phyloP scores from a whole-genome alignment of 352 stramenopile genomes.

The Globisporangium spiculum region DNA sequence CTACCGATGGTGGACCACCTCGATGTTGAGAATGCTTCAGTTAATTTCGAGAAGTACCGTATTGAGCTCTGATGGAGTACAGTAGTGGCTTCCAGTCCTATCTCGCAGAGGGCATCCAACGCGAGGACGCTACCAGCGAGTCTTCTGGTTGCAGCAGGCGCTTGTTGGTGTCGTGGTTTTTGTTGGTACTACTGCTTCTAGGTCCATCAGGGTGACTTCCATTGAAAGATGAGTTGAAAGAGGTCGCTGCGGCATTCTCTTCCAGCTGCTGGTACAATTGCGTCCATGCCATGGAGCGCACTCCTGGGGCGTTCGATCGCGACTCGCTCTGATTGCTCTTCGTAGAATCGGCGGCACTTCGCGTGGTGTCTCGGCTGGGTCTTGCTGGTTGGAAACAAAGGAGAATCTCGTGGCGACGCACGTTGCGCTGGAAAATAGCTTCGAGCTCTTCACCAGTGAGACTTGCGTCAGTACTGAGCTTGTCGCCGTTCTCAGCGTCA shows the following conservation, averaged over 20 bases:
- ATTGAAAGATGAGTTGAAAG: background rate
- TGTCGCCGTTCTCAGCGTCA: constrained; percentile 20
- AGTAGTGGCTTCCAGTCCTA: background rate
- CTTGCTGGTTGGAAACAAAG: constrained; percentile 34
- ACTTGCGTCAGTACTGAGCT: constrained; percentile 16
- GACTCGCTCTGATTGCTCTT: background rate
- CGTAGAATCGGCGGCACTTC: background rate
- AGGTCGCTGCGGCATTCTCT: constrained; percentile 16
- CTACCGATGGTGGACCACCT: too few relatives aligned
- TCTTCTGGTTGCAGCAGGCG: constrained; percentile 17
- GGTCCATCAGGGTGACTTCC: too few relatives aligned
- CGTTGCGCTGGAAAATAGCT: constrained; percentile 58
- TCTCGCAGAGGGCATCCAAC: constrained; percentile 38
- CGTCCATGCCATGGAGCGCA: constrained; percentile 25
- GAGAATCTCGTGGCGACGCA: constrained; percentile 61
- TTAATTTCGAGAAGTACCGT: background rate
- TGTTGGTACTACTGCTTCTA: background rate
- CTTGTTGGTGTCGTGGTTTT: background rate
- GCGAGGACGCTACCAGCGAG: constrained; percentile 42
- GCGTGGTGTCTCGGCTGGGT: background rate
- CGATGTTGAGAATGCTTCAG: background rate
- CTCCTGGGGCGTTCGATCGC: background rate
- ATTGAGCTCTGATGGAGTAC: background rate
- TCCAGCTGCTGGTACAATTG: constrained; percentile 41
- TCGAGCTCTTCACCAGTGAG: constrained; percentile 47